Conservation (phyloP, 176 grass and related monocot species). For the Bothriochloa decipiens region DNA sequence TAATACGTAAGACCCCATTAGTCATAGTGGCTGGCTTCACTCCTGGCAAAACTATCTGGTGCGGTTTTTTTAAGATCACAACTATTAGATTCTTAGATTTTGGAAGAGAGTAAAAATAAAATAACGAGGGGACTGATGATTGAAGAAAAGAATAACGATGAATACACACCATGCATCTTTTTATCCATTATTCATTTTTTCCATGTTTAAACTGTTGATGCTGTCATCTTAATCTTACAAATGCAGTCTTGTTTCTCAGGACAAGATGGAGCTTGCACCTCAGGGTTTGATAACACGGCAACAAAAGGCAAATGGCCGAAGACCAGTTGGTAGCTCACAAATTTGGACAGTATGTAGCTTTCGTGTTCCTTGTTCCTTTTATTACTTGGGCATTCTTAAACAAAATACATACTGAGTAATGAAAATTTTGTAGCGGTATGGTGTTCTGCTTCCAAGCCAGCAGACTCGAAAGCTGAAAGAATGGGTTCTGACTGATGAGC, state of each 20-base stretch:
- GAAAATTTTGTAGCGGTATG: slow-evolving; percentile 47
- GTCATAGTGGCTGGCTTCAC: too few species aligned
- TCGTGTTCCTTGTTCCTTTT: slow-evolving; percentile 14
- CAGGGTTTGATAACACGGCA: slow-evolving; percentile 39
- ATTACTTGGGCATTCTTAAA: background rate
- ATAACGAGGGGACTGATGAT: background rate
- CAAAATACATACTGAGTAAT: slow-evolving; percentile 28
- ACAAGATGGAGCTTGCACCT: slow-evolving; percentile 45
- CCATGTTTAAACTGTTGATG: slow-evolving; percentile 20
- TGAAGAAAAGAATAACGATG: background rate
- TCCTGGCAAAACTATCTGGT: background rate
- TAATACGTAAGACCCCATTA: too few species aligned
- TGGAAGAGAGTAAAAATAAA: background rate
- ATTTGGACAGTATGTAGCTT: slow-evolving; percentile 54
- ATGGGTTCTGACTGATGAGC: slow-evolving; percentile 60
- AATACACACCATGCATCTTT: background rate
- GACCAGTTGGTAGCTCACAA: slow-evolving; percentile 57
- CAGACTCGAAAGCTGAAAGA: slow-evolving; percentile 68
- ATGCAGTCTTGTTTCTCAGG: slow-evolving; percentile 41
- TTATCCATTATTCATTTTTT: background rate
- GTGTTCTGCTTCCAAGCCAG: slow-evolving; percentile 66
- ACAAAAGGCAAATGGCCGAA: slow-evolving; percentile 50
- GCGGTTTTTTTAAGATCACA: background rate
- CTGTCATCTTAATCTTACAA: slow-evolving; percentile 8
- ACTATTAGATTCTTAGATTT: background rate